These are phyloP conservation scores for Toxoplasma gondii DNA, from an alignment of 169 alveolate genomes.

Conservation along the genomic window DNA sequence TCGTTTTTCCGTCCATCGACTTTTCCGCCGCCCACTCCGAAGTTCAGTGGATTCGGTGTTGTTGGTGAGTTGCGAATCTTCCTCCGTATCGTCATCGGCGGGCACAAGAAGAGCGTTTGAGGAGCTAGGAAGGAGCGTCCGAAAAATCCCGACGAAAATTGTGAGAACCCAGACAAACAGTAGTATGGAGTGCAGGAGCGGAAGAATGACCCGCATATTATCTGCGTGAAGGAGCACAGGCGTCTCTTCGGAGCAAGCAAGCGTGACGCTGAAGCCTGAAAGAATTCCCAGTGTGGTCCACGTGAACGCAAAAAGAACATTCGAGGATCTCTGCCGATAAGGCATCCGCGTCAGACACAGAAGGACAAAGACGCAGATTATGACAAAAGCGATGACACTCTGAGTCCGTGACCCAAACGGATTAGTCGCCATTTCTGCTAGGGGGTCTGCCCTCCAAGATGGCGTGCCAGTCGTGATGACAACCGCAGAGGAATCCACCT, in stretches of 20 bases:
- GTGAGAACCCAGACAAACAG: background rate
- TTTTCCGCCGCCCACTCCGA: background rate
- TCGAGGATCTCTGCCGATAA: slow-evolving; percentile 8
- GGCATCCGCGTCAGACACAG: background rate
- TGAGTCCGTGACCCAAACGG: slow-evolving; percentile 19
- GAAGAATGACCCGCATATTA: background rate
- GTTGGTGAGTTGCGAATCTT: background rate
- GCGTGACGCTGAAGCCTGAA: slow-evolving; percentile 4
- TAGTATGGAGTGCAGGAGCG: background rate
- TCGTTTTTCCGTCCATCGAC: background rate
- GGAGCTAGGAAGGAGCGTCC: slow-evolving; percentile 11
- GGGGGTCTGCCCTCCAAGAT: background rate
- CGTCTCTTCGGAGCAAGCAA: background rate
- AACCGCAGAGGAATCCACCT: background rate
- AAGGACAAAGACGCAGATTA: background rate
- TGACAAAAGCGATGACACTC: background rate
- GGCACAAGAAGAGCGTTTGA: background rate
- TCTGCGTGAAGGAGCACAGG: background rate
- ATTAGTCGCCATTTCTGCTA: background rate
- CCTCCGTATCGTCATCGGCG: background rate
- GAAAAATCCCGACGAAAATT: background rate
- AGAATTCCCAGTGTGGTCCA: background rate
- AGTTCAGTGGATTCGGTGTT: background rate
- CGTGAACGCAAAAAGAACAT: background rate
- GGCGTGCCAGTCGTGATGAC: background rate